Conservation (phyloP, 148 eudicot species). For the Cornus controversa region DNA sequence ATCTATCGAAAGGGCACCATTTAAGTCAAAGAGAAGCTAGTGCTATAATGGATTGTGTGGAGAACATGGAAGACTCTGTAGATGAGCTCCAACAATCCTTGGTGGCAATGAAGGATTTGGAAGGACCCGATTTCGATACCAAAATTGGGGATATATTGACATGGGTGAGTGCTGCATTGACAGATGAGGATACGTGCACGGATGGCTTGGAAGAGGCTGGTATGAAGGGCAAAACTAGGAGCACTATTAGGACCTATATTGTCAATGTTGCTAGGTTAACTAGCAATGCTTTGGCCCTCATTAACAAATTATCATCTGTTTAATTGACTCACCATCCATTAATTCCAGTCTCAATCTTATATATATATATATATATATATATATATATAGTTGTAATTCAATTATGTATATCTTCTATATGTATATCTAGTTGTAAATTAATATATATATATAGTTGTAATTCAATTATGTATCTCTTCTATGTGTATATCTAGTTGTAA, state of each 20-base stretch:
- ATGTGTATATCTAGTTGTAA: too few relatives aligned
- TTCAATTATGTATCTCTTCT: too few relatives aligned
- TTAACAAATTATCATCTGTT: constrained; percentile 12
- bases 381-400: too few relatives aligned
- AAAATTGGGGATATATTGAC: constrained; percentile 53
- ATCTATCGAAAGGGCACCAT: constrained; percentile 5
- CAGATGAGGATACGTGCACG: constrained; percentile 55
- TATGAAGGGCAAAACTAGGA: constrained; percentile 17
- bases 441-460: too few relatives aligned
- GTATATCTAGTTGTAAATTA: too few relatives aligned
- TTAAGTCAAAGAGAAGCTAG: constrained; percentile 5
- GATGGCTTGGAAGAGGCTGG: constrained; percentile 39
- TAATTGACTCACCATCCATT: not conserved
- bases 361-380: too few relatives aligned
- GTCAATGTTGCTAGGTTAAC: constrained; percentile 45
- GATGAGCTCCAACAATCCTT: constrained; percentile 15
- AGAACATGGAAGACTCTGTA: constrained; percentile 24
- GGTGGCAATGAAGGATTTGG: constrained; percentile 24
- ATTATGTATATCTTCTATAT: too few relatives aligned
- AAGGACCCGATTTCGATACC: constrained; percentile 20
- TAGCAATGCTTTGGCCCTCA: constrained; percentile 65
- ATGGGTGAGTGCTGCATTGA: constrained; percentile 67
- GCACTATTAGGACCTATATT: constrained; percentile 21
- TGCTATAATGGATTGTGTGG: constrained; percentile 31
- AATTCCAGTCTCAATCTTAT: too few relatives aligned